Evolutionary conservation across 164 flowering plant species (phyloP), one percentile per base, ranked within the genome.

Genomic region (Saururus chinensis): DNA sequence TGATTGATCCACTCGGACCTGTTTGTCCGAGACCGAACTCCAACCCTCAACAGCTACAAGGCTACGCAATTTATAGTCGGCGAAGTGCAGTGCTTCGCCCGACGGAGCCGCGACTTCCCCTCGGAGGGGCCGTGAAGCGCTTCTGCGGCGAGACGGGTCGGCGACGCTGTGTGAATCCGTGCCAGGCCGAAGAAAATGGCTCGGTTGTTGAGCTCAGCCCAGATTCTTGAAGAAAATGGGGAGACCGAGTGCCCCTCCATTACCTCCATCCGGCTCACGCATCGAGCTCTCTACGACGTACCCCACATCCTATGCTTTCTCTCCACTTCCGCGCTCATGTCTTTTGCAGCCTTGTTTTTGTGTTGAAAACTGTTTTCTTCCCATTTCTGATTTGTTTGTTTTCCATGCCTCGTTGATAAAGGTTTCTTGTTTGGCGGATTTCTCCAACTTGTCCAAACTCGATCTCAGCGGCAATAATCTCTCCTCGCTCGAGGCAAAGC

Each of bases 201-300:
- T 2, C 37, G 37, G 49, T 45, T 17, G 49, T 68, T 84, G 75
- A 84, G 65, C 74, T 57, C 77, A 11, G 77, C 75, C 30, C 75
- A 79, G 68, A 70, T 88, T 10, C 51, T 83, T 71, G 70, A 76
- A 59, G 98, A 88, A 56, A 79, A 79, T 30, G 48, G 78, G 51
- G 71, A 67, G 21, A 24, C 21, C 41, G 86, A 83, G 45, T 63
- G 81, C 8, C 20, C 61, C 37, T 64, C 84, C 73, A 60, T 86
- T 19, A 69, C 77, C 5, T 42, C 73, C 49, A 83, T 87, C 40
- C 54, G 64, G 7, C 90, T 91, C 72, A 71, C 70, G 12, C 83
- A 85, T 71, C 82, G 72, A 76, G 90, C 96, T 72, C 83, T 91
- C 54, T 68, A 92, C 57, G 84, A 91, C 68, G 98, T 84, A 70